These are phyloP conservation scores for Tricholoma bakamatsutake DNA, from an alignment of 768 basidiomycete species.

Conservation along the genomic window DNA sequence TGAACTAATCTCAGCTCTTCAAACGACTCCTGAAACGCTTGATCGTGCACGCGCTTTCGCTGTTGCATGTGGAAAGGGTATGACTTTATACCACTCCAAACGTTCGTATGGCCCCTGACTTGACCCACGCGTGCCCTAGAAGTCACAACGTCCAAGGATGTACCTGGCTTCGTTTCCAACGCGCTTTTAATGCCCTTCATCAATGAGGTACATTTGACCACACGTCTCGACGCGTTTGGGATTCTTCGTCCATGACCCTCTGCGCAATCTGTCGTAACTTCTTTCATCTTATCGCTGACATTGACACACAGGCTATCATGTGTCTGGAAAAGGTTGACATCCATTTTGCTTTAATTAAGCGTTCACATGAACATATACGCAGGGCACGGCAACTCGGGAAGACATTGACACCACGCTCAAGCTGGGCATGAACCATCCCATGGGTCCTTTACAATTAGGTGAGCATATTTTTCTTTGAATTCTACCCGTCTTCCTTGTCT, in stretches of 20 bases:
- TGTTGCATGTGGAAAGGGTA: slow-evolving; percentile 85
- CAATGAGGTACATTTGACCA: slow-evolving; percentile 60
- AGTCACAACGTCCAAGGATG: slow-evolving; percentile 86
- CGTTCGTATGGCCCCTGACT: neutral
- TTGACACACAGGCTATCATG: slow-evolving; percentile 71
- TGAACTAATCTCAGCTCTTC: slow-evolving; percentile 90
- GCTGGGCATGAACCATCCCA: slow-evolving; percentile 91
- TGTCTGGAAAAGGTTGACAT: slow-evolving; percentile 73
- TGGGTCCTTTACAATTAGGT: slow-evolving; percentile 91
- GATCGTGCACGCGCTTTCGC: slow-evolving; percentile 79
- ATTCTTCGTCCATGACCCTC: neutral
- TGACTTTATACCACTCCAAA: slow-evolving; percentile 2
- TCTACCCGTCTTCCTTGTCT: neutral
- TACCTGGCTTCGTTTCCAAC: slow-evolving; percentile 94
- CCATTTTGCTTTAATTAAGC: neutral
- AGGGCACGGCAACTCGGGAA: slow-evolving; percentile 89
- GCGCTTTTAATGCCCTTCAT: slow-evolving; percentile 96
- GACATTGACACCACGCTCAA: slow-evolving; percentile 95
- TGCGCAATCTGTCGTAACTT: neutral
- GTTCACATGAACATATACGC: neutral
- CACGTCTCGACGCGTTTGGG: neutral
- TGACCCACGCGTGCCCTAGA: slow-evolving; percentile 37
- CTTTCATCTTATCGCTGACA: neutral
- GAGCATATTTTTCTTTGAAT: slow-evolving; percentile 3
- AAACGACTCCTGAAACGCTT: slow-evolving; percentile 76